These are phyloP conservation scores for Posidonia oceanica DNA, from an alignment of 116 monocot genomes.

Conservation along the genomic window DNA sequence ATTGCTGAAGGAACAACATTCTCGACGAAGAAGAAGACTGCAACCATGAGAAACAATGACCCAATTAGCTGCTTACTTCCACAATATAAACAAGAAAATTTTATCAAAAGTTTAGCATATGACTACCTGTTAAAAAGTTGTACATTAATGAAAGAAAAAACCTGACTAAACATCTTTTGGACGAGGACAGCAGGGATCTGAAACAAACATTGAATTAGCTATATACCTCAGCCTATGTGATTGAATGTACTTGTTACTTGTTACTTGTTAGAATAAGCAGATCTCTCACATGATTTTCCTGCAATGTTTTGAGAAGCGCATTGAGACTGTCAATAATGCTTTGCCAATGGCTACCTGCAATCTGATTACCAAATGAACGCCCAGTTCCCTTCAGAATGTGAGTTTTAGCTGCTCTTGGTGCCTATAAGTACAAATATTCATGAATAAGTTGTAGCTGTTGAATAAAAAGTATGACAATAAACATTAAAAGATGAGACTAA, in stretches of 20 bases:
- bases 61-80: not conserved
- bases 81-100: not conserved
- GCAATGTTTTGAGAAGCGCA: slow-evolving; percentile 49
- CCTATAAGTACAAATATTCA: slow-evolving; percentile 26
- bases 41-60: slow-evolving; percentile 1
- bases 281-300: slow-evolving; percentile 67
- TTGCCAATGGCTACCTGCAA: slow-evolving; percentile 49
- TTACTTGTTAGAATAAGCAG: not conserved
- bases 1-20: slow-evolving; percentile 94
- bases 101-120: not conserved
- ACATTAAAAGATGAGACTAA: too few species aligned
- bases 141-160: slow-evolving; percentile 81
- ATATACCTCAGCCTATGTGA: not conserved
- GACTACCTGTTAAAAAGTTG: slow-evolving; percentile 88
- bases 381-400: slow-evolving; percentile 44
- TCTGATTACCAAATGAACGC: slow-evolving; percentile 44
- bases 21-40: slow-evolving; percentile 84
- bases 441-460: not conserved
- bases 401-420: slow-evolving; percentile 64
- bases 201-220: slow-evolving; percentile 7
- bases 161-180: slow-evolving; percentile 73
- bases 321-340: slow-evolving; percentile 58
- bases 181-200: slow-evolving; percentile 63
- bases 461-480: too few species aligned
- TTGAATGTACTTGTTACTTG: not conserved